Base-by-base conservation (phyloP, 352 stramenopile species). In the Pythium monospermum region DNA sequence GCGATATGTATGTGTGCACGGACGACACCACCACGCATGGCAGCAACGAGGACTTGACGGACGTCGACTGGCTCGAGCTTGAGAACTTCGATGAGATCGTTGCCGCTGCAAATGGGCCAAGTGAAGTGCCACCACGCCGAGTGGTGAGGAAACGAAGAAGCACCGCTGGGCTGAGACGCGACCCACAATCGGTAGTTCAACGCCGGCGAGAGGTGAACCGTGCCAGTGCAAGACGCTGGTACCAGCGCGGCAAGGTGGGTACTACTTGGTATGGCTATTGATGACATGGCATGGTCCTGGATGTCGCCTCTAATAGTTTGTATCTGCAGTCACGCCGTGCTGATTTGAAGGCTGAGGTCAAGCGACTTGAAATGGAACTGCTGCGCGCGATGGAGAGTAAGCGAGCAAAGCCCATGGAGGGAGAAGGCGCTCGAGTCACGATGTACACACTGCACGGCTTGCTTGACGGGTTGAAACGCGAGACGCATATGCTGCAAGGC, bases 131-230 rank as follows among this genome's bases (percentile, higher is more conserved):
- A n/a, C n/a, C n/a, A n/a, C n/a, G n/a, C n/a, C n/a, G n/a, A n/a
- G n/a, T n/a, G n/a, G n/a, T n/a, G n/a, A n/a, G n/a, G n/a, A 55
- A 55, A 37, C 39, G 48, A 38, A 25, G 48, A 25, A 55, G 48
- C 26, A 55, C 48, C 0, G 18, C 22, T 3, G 19, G 21, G 2
- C 33, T 52, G 33, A 31, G 33, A 16, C 45, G 45, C 26, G 36
- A 55, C 25, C 35, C 36, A 3, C 2, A n/a, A 7, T 16, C 15
- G 3, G 36, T 27, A 21, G 36, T 32, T 7, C n/a, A 33, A 18
- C 48, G 48, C 16, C n/a, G 23, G 10, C 48, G 37, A 11, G 48
- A 55, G 48, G 18, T 55, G 22, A 46, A 46, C 28, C 48, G 48
- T 11, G 48, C 35, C 0, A 37, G 37, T 15, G 48, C 48, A 16